Base-by-base conservation (phyloP, 345 rosid genomes). In the Microcos paniculata region DNA sequence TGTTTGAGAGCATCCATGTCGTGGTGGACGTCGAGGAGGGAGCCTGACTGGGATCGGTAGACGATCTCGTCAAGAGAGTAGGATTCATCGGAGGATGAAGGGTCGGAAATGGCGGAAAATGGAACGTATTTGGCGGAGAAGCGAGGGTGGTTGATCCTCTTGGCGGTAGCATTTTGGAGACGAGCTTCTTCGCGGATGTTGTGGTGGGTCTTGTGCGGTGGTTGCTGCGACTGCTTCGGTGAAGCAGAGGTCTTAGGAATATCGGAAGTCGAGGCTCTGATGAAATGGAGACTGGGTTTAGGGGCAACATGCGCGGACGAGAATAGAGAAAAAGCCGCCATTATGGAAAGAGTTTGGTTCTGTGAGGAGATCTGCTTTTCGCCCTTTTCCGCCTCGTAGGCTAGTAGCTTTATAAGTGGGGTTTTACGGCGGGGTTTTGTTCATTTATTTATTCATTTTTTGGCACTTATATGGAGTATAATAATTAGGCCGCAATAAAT, bases 51-150 rank as follows among this genome's bases (percentile, higher is more conserved):
- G 45, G 85, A 80, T 40, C 88, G 57, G 81, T 87, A 87, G 12
- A 87, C 84, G 78, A 87, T 76, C 83, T 87, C 90, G 62, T 87
- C 88, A 16, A 87, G 88, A 10, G 90, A 87, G 72, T 87, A 82
- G 57, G 74, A 84, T 55, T 84, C 90, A 0, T 66, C 14, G 12
- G 81, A 43, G 0, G 77, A 63, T 13, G 52, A 64, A 26, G 83
- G 74, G 42, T 73, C 71, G 3, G 82, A 2, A 14, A 80, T 70
- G 15, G 90, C 80, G 62, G 82, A 79, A 82, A 89, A 89, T 1
- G 91, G 93, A 1, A 89, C 88, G 77, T 87, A 89, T 71, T 85
- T 86, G 12, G 93, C 91, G 53, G 91, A 78, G 71, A 88, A 81
- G 43, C 79, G 83, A 26, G 85, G 79, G 71, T 59, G 49, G 79